Evolutionary conservation across 1,284 basidiomycete genomes (phyloP), one percentile per base, ranked within the genome.

Genomic region (Tremellales sp.): DNA sequence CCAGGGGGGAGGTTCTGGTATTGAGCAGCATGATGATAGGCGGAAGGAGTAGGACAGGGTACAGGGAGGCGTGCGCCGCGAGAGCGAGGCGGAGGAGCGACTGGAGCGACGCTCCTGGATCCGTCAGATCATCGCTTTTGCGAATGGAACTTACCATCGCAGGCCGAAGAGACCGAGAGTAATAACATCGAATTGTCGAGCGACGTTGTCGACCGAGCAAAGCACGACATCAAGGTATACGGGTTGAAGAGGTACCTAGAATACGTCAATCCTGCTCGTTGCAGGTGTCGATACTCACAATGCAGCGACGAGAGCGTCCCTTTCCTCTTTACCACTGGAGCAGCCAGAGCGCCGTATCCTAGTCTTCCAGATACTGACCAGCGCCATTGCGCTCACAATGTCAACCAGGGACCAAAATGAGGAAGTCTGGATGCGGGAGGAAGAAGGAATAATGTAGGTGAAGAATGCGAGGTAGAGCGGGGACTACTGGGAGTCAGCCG

Each of bases 161-260:
- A 78, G 0, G 88, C 87, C 48, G 83, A 82, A 72, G 83, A 78
- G n/a, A 95, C 67, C 1, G 84, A 68, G 1, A 85, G 63, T 1
- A 94, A 74, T 25, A 82, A 70, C 4, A 87, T 70, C 0, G 81
- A 76, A 61, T 86, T 91, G 63, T 92, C 87, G 16, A 97, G 74
- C 0, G 81, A 79, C 0, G 87, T 84, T 0, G 87, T 87, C 0
- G 91, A 93, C 7, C 83, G 73, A 0, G 89, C 85, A 2, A 92
- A 73, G 31, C 83, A 85, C 0, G 90, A 82, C 1, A 89, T 75
- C 39, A 93, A 68, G 5, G 87, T 74, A 67, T 94, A 93, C 4
- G 93, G 93, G 58, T 95, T 95, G 51, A 94, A 73, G 3, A 97
- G 79, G 71, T 86, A 92, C 32, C 88, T 92, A 56, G 2, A 37